These are phyloP conservation scores for Phytophthora cryptogea DNA, from an alignment of 352 stramenopile species.

Conservation along the genomic window DNA sequence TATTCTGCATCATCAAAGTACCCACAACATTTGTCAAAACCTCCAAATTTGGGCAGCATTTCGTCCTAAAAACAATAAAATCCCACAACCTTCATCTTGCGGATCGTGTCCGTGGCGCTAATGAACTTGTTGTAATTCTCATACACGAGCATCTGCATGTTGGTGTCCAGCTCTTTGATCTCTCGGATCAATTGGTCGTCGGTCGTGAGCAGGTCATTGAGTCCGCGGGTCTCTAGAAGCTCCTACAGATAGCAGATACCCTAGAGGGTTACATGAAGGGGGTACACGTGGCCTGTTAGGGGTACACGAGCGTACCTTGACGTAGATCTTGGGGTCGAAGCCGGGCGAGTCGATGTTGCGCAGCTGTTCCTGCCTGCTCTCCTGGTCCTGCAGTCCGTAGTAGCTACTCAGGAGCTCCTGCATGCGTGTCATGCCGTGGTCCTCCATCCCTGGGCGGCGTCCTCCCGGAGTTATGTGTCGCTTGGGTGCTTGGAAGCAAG, in stretches of 20 bases:
- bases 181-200: conserved; percentile 87
- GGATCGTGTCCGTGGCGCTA: conserved; percentile 98
- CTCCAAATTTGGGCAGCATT: neutral
- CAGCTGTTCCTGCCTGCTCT: conserved; percentile 65
- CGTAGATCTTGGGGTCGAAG: conserved; percentile 75
- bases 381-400: conserved; percentile 81
- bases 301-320: conserved; percentile 46
- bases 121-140: conserved; percentile 99
- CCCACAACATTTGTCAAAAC: conserved; percentile 5
- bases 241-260: conserved; percentile 36
- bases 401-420: conserved; percentile 90
- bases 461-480: too few relatives aligned
- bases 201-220: conserved; percentile 72
- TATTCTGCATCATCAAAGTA: conserved; percentile 49
- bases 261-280: conserved; percentile 1
- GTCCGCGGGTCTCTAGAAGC: conserved; percentile 57
- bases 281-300: neutral
- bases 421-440: conserved; percentile 83
- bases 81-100: conserved; percentile 95
- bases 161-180: conserved; percentile 96
- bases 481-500: too few relatives aligned
- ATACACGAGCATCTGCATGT: conserved; percentile 99
- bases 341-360: conserved; percentile 79
- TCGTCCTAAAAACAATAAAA: neutral
- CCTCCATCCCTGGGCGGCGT: conserved; percentile 29